phyloP scores from a whole-genome alignment of 2,329 filamentous ascomycete species.

The Clonostachys rosea region DNA sequence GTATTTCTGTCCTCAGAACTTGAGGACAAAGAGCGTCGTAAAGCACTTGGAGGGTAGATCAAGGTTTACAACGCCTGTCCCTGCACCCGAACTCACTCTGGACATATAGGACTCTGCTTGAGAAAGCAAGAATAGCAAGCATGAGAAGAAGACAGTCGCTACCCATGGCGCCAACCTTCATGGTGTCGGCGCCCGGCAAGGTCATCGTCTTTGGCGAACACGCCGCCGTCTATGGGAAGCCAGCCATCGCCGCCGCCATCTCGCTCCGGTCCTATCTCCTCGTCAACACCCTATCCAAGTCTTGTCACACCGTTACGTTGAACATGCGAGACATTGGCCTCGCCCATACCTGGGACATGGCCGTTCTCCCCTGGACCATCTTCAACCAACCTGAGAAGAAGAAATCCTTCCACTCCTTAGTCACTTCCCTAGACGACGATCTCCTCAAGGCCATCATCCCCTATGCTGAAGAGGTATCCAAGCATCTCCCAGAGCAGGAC shows the following conservation, averaged over 20 bases:
- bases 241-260: constrained; percentile 91
- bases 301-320: constrained; percentile 79
- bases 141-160: constrained; percentile 53
- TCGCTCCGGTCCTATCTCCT: constrained; percentile 95
- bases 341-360: constrained; percentile 90
- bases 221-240: constrained; percentile 92
- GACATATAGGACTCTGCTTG: too few relatives aligned
- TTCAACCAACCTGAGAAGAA: constrained; percentile 83
- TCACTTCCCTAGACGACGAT: constrained; percentile 78
- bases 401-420: constrained; percentile 89
- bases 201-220: constrained; percentile 98
- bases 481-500: constrained; percentile 58
- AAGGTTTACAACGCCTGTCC: too few relatives aligned
- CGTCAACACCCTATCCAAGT: constrained; percentile 90
- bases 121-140: constrained; percentile 14
- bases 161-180: constrained; percentile 81
- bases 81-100: too few relatives aligned
- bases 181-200: constrained; percentile 97
- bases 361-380: constrained; percentile 78
- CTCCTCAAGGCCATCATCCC: constrained; percentile 78
- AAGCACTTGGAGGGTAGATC: too few relatives aligned
- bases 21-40: too few relatives aligned
- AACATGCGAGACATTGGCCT: constrained; percentile 90
- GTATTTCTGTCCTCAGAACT: too few relatives aligned
- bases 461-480: constrained; percentile 68